Evolutionary conservation across 345 rosid species (phyloP).

Genomic region (Isatis tinctoria): DNA sequence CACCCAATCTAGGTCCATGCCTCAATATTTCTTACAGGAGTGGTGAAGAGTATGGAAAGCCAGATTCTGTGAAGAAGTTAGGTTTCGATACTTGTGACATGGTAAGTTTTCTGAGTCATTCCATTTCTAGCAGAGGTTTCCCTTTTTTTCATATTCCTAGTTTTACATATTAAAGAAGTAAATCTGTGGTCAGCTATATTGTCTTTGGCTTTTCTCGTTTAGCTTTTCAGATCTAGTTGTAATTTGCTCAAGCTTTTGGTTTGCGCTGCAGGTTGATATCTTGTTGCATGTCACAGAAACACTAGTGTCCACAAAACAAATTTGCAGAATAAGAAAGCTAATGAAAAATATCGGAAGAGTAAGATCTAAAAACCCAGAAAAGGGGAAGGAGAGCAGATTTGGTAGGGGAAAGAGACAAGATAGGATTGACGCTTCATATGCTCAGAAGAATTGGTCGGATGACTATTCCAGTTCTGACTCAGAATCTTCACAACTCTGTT

Average conservation of each 20-base stretch:
- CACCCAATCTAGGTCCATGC: slow-evolving; percentile 71
- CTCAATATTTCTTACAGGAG: slow-evolving; percentile 74
- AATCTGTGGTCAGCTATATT: not conserved
- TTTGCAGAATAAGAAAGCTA: slow-evolving; percentile 68
- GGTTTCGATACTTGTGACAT: slow-evolving; percentile 66
- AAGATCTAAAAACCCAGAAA: slow-evolving; percentile 5
- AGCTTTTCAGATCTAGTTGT: not conserved
- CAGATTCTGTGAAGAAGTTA: slow-evolving; percentile 58
- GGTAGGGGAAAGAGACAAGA: slow-evolving; percentile 24
- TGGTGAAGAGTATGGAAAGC: slow-evolving; percentile 52
- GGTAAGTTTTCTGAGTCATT: slow-evolving; percentile 43
- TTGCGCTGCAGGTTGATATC: slow-evolving; percentile 67
- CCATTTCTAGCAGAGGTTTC: not conserved
- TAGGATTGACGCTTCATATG: slow-evolving; percentile 34
- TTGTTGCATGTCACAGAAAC: slow-evolving; percentile 75
- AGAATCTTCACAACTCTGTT: slow-evolving; percentile 34
- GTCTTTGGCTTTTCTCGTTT: not conserved
- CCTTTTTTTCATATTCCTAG: not conserved
- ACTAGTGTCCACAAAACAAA: slow-evolving; percentile 69
- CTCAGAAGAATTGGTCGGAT: slow-evolving; percentile 36
- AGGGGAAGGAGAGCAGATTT: not conserved
- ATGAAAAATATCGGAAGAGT: slow-evolving; percentile 36
- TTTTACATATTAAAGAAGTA: not conserved
- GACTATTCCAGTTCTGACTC: slow-evolving; percentile 47
- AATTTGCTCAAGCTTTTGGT: slow-evolving; percentile 14